Evolutionary conservation across 2,329 filamentous ascomycete genomes (phyloP).

Genomic region (Paradendryphiella salina): DNA sequence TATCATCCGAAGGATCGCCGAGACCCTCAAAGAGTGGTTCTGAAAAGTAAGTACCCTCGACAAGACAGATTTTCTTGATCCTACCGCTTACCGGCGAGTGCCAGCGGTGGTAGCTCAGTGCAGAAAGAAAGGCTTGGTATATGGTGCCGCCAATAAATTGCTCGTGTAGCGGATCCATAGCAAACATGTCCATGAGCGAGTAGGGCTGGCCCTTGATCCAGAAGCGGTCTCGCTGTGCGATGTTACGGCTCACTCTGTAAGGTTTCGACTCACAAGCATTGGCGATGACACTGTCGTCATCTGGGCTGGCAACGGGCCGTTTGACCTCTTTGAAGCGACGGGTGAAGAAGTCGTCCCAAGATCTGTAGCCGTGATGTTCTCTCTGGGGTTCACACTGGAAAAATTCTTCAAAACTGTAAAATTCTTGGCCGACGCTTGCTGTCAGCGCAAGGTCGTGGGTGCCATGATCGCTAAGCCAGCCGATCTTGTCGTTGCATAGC

Average conservation of each 20-base stretch:
- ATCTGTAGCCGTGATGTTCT: conserved; percentile 63
- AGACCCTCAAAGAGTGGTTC: conserved; percentile 60
- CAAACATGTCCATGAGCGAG: conserved; percentile 66
- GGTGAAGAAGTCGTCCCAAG: conserved; percentile 74
- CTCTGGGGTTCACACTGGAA: conserved; percentile 62
- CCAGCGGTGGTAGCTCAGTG: conserved; percentile 72
- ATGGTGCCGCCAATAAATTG: conserved; percentile 66
- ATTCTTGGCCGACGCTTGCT: conserved; percentile 23
- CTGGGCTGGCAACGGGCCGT: conserved; percentile 61
- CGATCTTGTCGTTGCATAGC: conserved; percentile 39
- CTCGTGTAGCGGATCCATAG: conserved; percentile 56
- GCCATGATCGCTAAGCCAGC: conserved; percentile 50
- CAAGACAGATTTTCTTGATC: conserved; percentile 60
- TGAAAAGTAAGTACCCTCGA: conserved; percentile 69
- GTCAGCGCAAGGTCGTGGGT: conserved; percentile 37
- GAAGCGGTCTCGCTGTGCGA: conserved; percentile 63
- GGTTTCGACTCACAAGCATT: conserved; percentile 68
- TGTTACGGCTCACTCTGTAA: conserved; percentile 57
- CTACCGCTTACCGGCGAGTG: conserved; percentile 68
- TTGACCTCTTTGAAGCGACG: conserved; percentile 58
- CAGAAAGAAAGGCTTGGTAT: conserved; percentile 71
- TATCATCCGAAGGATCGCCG: conserved; percentile 47
- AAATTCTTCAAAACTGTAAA: conserved; percentile 60
- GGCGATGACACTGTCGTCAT: conserved; percentile 59
- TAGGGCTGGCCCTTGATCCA: conserved; percentile 73